phyloP scores from a whole-genome alignment of 164 flowering plant species.

The Liquidambar formosana region DNA sequence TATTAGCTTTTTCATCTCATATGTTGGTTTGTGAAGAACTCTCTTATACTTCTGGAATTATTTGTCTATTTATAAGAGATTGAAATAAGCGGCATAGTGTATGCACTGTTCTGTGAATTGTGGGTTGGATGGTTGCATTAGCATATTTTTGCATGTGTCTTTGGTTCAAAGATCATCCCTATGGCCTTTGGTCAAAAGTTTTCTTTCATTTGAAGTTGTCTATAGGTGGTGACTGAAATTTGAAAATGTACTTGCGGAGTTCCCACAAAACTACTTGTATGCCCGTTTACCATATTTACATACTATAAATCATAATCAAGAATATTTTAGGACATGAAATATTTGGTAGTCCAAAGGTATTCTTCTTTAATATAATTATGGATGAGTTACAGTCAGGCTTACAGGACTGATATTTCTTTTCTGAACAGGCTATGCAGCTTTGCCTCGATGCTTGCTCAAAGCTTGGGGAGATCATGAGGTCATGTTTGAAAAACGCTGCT shows the following conservation, averaged over 20 bases:
- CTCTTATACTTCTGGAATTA: neutral
- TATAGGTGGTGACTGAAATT: no score
- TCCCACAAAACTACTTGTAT: no score
- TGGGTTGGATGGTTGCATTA: neutral
- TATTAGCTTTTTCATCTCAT: no score
- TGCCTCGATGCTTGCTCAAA: slow-evolving; percentile 85
- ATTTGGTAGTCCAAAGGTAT: neutral
- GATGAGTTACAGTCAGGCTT: neutral
- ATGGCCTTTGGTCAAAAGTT: no score
- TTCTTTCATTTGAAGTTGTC: no score
- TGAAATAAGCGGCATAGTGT: neutral
- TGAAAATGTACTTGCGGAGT: no score
- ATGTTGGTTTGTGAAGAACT: neutral
- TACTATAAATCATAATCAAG: neutral
- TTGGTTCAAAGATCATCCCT: no score
- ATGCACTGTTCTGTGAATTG: neutral
- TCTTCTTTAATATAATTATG: neutral
- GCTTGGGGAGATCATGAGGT: slow-evolving; percentile 74
- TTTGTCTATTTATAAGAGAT: neutral
- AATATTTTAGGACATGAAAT: neutral
- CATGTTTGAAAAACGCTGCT: slow-evolving; percentile 78
- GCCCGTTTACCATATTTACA: no score
- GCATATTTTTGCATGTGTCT: no score
- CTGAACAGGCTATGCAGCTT: slow-evolving; percentile 80
- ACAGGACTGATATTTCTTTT: neutral